Conservation (phyloP, 2,329 filamentous ascomycete genomes). For the Pezicula neosporulosa region DNA sequence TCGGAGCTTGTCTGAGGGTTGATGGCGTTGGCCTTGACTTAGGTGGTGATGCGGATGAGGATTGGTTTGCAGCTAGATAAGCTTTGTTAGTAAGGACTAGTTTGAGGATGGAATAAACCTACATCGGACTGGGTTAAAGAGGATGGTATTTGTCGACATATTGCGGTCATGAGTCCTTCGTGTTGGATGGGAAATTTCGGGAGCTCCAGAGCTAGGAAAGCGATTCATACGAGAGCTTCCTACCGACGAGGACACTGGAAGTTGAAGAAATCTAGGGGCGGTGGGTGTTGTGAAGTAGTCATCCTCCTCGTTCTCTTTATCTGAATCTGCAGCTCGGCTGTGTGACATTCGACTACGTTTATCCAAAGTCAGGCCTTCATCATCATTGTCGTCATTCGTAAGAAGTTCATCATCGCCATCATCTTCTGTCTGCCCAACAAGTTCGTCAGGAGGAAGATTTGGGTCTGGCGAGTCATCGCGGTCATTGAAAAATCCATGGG, state of each 20-base stretch:
- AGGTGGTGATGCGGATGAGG: slow-evolving; percentile 36
- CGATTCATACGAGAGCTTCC: slow-evolving; percentile 6
- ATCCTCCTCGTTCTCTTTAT: slow-evolving; percentile 36
- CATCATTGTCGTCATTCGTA: slow-evolving; percentile 66
- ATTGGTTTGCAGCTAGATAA: slow-evolving; percentile 26
- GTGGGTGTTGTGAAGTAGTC: slow-evolving; percentile 55
- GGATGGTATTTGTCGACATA: slow-evolving; percentile 76
- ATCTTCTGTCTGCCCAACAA: slow-evolving; percentile 68
- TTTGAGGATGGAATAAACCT: neutral
- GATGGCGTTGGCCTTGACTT: slow-evolving; percentile 30
- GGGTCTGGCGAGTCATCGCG: slow-evolving; percentile 1
- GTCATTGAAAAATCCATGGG: slow-evolving; percentile 30
- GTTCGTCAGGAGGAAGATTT: neutral
- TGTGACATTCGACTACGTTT: slow-evolving; percentile 32
- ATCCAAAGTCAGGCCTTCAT: slow-evolving; percentile 50
- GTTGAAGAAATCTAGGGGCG: slow-evolving; percentile 34
- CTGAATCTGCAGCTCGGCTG: slow-evolving; percentile 13
- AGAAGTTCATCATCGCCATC: slow-evolving; percentile 90
- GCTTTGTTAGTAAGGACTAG: too few species aligned
- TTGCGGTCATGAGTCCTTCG: slow-evolving; percentile 60
- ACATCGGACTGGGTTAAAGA: slow-evolving; percentile 67
- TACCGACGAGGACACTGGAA: slow-evolving; percentile 8
- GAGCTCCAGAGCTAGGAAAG: neutral
- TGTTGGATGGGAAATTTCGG: slow-evolving; percentile 13
- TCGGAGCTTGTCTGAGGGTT: slow-evolving; percentile 27